Base-by-base conservation (phyloP, 768 basidiomycete genomes). In the Strobilomyces dryophilus region DNA sequence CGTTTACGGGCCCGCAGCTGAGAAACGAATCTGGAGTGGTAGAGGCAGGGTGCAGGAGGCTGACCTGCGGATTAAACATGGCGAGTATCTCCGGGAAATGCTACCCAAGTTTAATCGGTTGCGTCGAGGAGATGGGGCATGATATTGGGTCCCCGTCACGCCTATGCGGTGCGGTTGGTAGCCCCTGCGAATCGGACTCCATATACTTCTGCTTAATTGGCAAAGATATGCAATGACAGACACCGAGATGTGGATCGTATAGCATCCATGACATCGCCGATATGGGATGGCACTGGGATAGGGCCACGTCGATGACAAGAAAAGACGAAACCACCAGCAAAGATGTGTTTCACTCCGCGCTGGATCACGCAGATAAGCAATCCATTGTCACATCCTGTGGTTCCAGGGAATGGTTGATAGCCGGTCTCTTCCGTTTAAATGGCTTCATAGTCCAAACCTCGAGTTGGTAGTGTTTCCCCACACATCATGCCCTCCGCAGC, bases 41-140 rank as follows among this genome's bases (percentile, higher is more conserved):
- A 78, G 87, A 55, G 92, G 92, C 8, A 82, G 84, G 59, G 75
- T 85, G 0, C 92, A 95, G 62, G 94, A 94, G 62, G 78, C 79
- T 26, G 92, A 92, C 62, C 67, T 98, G 54, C 77, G 92, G 49
- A 74, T 80, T 42, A 98, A 98, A 65, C 95, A 98, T 61, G 82
- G 85, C 5, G 93, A 95, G 61, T 98, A 98, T 68, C 76, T 98
- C 47, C 76, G 85, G 40, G 95, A 98, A 67, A 93, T 93, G 85
- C 62, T 93, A 41, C 90, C 89, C 42, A 92, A 93, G 71, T 93
- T 93, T 64, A 92, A 93, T 67, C 72, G 90, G 46, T 63, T 91
- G 52, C 71, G 87, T 51, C 73, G 82, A 47, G 82, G 79, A 20
- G 82, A 84, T 57, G 81, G 78, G 31, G 70, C 73, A 47, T 81